These are phyloP conservation scores for Spathaspora arborariae DNA, from an alignment of 805 yeast species.

Conservation along the genomic window DNA sequence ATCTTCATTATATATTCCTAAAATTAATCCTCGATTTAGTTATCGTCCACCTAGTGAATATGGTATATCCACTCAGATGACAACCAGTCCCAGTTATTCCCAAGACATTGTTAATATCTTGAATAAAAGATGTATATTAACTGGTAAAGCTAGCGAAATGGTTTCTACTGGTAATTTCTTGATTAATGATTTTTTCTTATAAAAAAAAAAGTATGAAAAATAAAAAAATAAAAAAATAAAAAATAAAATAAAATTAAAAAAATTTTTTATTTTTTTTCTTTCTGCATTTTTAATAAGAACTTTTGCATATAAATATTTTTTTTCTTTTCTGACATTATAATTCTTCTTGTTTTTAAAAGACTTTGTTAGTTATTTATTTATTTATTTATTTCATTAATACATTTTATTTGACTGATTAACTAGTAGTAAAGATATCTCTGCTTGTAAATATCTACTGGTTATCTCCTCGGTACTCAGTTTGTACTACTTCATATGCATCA, in stretches of 20 bases:
- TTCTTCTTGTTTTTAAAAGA: conserved; percentile 1
- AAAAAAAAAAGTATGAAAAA: conserved; percentile 7
- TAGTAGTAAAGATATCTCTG: too few relatives aligned
- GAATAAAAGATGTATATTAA: conserved; percentile 32
- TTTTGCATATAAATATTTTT: not conserved
- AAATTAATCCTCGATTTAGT: conserved; percentile 8
- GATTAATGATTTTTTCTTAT: conserved; percentile 42
- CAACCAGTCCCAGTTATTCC: not conserved
- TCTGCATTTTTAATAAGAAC: conserved; percentile 1
- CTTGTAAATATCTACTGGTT: too few relatives aligned
- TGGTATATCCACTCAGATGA: conserved; percentile 19
- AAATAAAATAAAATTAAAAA: not conserved
- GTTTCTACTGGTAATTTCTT: conserved; percentile 38
- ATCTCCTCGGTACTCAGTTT: not conserved
- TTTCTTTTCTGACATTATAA: too few relatives aligned
- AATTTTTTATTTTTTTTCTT: not conserved
- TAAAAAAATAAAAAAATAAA: not conserved
- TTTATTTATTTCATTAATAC: conserved; percentile 2
- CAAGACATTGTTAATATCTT: conserved; percentile 30
- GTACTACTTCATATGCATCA: not conserved
- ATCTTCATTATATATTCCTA: conserved; percentile 8
- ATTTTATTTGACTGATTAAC: not conserved
- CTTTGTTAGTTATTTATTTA: conserved; percentile 1
- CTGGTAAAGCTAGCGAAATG: conserved; percentile 44
- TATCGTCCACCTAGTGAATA: conserved; percentile 1